A percentile compares a stretch with the other conserved stretches of the same genome.
Conservation (phyloP, 2,329 filamentous ascomycete species). For the Dactylellina sp. region DNA sequence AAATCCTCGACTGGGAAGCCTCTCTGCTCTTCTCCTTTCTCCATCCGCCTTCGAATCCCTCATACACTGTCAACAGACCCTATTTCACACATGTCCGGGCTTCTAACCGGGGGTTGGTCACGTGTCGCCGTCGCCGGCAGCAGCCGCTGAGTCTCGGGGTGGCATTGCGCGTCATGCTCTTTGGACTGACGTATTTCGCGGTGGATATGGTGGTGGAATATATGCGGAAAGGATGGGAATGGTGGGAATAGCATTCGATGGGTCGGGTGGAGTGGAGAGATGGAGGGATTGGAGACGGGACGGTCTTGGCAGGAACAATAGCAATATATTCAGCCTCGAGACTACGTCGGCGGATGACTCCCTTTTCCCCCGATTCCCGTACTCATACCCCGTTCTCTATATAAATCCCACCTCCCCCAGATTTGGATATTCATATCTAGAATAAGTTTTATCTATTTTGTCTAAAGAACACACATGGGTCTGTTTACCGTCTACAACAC, state of each 20-base stretch:
- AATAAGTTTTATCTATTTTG: too few relatives aligned
- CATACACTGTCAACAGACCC: conserved; percentile 36
- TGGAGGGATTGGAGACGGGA: too few relatives aligned
- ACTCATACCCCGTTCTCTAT: too few relatives aligned
- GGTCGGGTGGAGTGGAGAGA: too few relatives aligned
- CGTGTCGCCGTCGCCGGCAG: neutral
- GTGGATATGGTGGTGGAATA: conserved; percentile 14
- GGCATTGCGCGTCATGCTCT: conserved; percentile 2
- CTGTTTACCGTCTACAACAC: too few relatives aligned
- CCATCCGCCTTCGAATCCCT: conserved; percentile 74
- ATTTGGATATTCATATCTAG: too few relatives aligned
- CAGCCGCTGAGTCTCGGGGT: neutral
- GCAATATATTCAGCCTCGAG: too few relatives aligned
- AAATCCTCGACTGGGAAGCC: conserved; percentile 81
- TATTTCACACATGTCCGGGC: conserved; percentile 32
- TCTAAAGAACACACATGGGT: too few relatives aligned
- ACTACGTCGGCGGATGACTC: too few relatives aligned
- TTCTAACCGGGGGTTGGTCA: neutral
- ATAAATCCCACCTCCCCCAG: too few relatives aligned
- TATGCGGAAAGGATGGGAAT: neutral
- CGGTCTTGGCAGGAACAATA: too few relatives aligned
- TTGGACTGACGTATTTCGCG: conserved; percentile 14
- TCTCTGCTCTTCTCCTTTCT: conserved; percentile 84
- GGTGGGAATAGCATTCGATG: neutral
- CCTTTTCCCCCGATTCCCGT: too few relatives aligned